Base-by-base conservation (phyloP, 2,329 filamentous ascomycete genomes). In the Taxawa tesnikishii region DNA sequence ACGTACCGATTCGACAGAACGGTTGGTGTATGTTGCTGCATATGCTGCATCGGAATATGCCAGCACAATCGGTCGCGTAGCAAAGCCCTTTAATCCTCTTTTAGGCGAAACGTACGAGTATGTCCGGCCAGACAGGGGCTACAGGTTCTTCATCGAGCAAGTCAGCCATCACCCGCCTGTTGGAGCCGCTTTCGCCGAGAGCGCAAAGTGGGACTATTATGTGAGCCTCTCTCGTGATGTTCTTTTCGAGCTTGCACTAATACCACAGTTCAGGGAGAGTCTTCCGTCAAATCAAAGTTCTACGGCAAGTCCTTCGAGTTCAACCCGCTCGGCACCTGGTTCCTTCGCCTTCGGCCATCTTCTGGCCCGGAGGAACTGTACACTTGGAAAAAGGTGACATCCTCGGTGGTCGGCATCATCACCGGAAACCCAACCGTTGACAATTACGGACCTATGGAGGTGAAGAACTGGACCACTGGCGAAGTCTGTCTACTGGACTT, bases 341-440 rank as follows among this genome's bases (percentile, higher is more conserved):
- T 96, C 63, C 63, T 96, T 38, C 83, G 72, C 49, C 66, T 98
- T 16, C 78, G 84, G 1, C 84, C 87, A 1, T 66, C 73, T 3
- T 26, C 30, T 11, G 17, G 27, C 15, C 38, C 43, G 10, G 49
- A 55, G 32, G 90, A 98, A 45, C 65, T 94, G 2, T 98, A 93
- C 58, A 94, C 88, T 0, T 98, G 90, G 90, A 96, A 94, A 61
- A 98, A 98, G 62, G 85, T 94, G 12, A 96, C 87, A 1, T 90
- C 85, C 1, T 92, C 87, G 2, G 90, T 98, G n/a, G 78, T 96
- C 38, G 90, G 90, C 37, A 98, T 98, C 56, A 94, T 98, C 48
- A 96, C 88, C 0, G 90, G 90, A 29, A 94, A 83, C 46, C 90
- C 90, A 0, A 83, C 82, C 0, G 83, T 98, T n/a, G 90, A 98